Conservation (phyloP, 306 rosid species). For the Sicyos baderoa region DNA sequence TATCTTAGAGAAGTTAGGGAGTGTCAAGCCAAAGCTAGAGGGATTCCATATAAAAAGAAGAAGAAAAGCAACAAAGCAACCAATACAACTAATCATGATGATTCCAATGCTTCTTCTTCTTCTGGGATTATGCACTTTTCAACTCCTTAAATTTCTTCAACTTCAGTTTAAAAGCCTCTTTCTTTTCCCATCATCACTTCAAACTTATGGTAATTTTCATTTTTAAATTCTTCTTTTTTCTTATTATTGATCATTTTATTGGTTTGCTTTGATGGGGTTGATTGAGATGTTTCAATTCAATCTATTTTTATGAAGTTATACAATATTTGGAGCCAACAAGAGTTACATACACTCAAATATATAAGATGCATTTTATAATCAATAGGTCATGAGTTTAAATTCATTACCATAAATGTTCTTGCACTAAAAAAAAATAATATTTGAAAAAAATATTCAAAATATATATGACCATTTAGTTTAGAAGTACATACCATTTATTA, state of each 20-base stretch:
- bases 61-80: slow-evolving; percentile 30
- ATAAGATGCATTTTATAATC: too few species aligned
- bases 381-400: too few species aligned
- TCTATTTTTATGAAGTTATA: too few species aligned
- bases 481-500: too few species aligned
- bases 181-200: not conserved
- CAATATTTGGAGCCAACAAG: too few species aligned
- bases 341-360: too few species aligned
- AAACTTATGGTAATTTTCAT: slow-evolving; percentile 10
- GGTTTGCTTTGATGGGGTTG: not conserved
- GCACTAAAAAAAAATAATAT: too few species aligned
- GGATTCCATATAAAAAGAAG: slow-evolving; percentile 66
- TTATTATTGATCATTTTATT: not conserved
- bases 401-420: too few species aligned
- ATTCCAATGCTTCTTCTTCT: not conserved
- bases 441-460: too few species aligned
- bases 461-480: too few species aligned
- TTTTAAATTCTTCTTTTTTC: not conserved
- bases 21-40: slow-evolving; percentile 63
- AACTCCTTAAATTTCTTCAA: not conserved
- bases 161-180: not conserved
- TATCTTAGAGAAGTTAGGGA: slow-evolving; percentile 56
- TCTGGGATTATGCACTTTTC: too few species aligned
- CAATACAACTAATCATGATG: not conserved
- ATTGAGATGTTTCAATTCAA: not conserved